phyloP scores from a whole-genome alignment of 2,329 filamentous ascomycete species.

The Fusarium sp. region DNA sequence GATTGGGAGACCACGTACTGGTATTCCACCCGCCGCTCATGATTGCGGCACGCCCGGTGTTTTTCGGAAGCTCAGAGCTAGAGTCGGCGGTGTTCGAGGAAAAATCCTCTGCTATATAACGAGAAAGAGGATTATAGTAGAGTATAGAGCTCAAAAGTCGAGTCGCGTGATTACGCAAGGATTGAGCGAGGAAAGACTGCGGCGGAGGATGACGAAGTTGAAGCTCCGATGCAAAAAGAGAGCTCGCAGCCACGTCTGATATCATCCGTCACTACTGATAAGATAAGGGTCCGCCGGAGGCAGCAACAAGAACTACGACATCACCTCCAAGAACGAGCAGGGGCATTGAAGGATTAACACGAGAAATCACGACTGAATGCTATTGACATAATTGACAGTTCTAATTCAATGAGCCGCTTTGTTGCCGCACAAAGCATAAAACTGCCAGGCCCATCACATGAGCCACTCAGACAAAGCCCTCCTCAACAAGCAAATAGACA shows the following conservation, averaged over 20 bases:
- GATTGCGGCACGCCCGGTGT: slow-evolving; percentile 27
- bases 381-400: no score
- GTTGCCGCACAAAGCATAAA: background rate
- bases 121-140: background rate
- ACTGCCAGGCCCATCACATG: background rate
- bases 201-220: slow-evolving; percentile 17
- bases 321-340: background rate
- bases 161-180: background rate
- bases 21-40: slow-evolving; percentile 96
- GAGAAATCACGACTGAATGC: background rate
- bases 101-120: background rate
- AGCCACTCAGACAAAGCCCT: background rate
- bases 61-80: slow-evolving; percentile 4
- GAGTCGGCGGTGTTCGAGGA: background rate
- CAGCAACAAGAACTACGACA: slow-evolving; percentile 43
- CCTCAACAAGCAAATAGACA: slow-evolving; percentile 22
- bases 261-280: slow-evolving; percentile 47
- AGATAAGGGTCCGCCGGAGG: slow-evolving; percentile 45
- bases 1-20: slow-evolving; percentile 65
- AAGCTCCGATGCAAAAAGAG: slow-evolving; percentile 31
- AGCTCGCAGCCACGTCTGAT: slow-evolving; percentile 44
- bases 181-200: slow-evolving; percentile 5
- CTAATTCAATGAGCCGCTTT: no score
- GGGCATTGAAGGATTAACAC: no score
- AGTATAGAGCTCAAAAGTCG: background rate